phyloP scores from a whole-genome alignment of 2,329 filamentous ascomycete species.

The Colletotrichum simmondsii region DNA sequence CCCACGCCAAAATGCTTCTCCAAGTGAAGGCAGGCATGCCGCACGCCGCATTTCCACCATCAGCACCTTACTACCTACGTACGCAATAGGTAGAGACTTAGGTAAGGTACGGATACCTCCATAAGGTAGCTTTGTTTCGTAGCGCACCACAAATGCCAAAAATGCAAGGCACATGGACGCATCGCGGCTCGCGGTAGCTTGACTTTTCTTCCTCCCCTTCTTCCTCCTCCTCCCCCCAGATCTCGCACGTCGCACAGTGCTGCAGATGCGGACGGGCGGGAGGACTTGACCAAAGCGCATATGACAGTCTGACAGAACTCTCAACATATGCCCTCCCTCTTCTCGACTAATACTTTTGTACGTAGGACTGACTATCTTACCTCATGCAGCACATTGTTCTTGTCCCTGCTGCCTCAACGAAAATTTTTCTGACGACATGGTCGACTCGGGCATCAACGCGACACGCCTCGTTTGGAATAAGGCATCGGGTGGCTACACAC shows the following conservation, averaged over 20 bases:
- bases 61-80: too few relatives aligned
- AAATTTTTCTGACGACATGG: conserved; percentile 12
- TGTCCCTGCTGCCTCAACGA: background rate
- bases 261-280: background rate
- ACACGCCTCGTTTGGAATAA: conserved; percentile 20
- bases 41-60: too few relatives aligned
- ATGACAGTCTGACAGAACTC: conserved; percentile 4
- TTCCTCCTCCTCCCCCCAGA: background rate
- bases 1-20: conserved; percentile 31
- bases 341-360: background rate
- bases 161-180: conserved; percentile 29
- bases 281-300: background rate
- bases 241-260: conserved; percentile 4
- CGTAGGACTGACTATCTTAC: background rate
- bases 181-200: conserved; percentile 6
- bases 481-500: background rate
- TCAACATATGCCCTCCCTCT: background rate
- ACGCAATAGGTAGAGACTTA: too few relatives aligned
- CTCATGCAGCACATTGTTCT: background rate
- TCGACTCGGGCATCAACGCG: conserved; percentile 17
- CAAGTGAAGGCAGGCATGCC: background rate
- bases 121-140: background rate
- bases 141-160: conserved; percentile 12
- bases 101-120: background rate
- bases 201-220: background rate